Base-by-base conservation (phyloP, 768 basidiomycete genomes). In the Paxillus rubicundulus region DNA sequence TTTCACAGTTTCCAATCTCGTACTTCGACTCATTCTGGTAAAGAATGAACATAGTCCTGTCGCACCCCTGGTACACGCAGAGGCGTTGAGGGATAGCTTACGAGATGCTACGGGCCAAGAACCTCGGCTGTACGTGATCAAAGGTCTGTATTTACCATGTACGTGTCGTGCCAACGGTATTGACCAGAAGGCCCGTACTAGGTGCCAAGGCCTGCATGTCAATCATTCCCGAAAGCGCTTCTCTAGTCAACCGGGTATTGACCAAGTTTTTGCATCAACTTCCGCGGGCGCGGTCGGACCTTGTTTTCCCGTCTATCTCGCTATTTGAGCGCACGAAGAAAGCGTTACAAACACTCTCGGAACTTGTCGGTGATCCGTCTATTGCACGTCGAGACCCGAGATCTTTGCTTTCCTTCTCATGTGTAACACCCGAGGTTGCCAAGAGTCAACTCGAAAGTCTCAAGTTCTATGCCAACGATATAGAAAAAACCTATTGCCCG, bases 351-450 rank as follows among this genome's bases (percentile, higher is more conserved):
- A 75, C 69, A 45, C 73, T 89, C 33, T 76, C 82, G 9, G 75
- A 80, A 28, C 67, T 86, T n/a, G 72, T 70, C 14, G 70, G 67
- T 16, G 74, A 80, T 57, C 65, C 75, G 12, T 65, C 67, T 20
- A 76, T 85, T 33, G 72, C 74, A 9, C 62, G 70, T 10, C 77
- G 81, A 24, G 76, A 85, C 59, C 82, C 86, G 10, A 52, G 62
- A n/a, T 87, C 81, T 5, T 72, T 82, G 2, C 70, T 89, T 45
- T 88, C 86, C 7, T 90, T 90, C 61, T 86, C 79, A 10, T 82
- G 82, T 57, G 74, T 86, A 30, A 57, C 83, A 0, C 71, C 72
- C 9, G 82, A 84, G 5, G 68, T 79, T 8, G 65, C 78, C 24
- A 70, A 76, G 62, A 74, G 70, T 14, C 87, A 89, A 61, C 67